phyloP scores from a whole-genome alignment of 768 basidiomycete genomes.

The Xanthoconium stramineum region DNA sequence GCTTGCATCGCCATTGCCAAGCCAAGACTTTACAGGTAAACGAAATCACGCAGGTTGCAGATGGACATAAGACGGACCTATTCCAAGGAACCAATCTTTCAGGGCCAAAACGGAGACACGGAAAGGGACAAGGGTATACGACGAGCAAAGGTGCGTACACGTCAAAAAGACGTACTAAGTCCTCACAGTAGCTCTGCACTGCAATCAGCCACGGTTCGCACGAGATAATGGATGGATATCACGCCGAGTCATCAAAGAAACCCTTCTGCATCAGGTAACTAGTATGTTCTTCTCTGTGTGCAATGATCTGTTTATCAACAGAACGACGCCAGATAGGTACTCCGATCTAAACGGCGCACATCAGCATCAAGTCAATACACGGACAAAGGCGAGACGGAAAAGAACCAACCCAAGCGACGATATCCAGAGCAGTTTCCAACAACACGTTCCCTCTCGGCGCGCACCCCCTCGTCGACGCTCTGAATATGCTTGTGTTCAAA shows the following conservation, averaged over 20 bases:
- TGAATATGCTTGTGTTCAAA: slow-evolving; percentile 63
- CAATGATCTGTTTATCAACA: slow-evolving; percentile 46
- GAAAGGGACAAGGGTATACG: neutral
- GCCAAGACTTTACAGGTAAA: too few relatives aligned
- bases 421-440: slow-evolving; percentile 46
- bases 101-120: neutral
- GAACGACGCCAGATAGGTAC: slow-evolving; percentile 50
- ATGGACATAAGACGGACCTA: neutral
- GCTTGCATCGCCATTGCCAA: neutral
- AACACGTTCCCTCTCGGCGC: slow-evolving; percentile 56
- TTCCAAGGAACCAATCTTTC: neutral
- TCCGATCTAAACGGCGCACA: slow-evolving; percentile 37
- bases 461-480: slow-evolving; percentile 60
- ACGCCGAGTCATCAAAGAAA: slow-evolving; percentile 34
- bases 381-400: neutral
- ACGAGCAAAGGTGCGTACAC: neutral
- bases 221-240: neutral
- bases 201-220: neutral
- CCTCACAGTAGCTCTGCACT: neutral
- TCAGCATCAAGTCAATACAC: neutral
- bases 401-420: slow-evolving; percentile 43
- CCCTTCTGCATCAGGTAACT: slow-evolving; percentile 42
- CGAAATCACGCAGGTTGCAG: too few relatives aligned
- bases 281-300: slow-evolving; percentile 46
- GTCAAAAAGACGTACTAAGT: neutral